Evolutionary conservation across 2,329 filamentous ascomycete species (phyloP).

Genomic region (Lecanicillium sp.): DNA sequence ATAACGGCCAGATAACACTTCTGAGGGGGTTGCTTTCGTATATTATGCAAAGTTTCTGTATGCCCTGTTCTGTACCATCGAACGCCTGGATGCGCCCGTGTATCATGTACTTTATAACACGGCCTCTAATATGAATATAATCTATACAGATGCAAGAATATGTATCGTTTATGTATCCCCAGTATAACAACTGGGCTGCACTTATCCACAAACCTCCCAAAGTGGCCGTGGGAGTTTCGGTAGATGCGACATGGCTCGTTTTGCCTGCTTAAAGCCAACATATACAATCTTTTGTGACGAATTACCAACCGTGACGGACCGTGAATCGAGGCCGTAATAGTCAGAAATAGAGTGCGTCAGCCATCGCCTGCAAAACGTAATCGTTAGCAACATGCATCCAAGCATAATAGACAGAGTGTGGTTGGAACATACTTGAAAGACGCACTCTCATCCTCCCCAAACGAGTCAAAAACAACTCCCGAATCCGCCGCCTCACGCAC

Average conservation of each 20-base stretch:
- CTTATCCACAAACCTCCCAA: conserved; percentile 49
- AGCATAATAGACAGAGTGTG: background rate
- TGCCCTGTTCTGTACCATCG: too few species aligned
- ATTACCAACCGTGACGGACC: conserved; percentile 64
- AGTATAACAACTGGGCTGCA: too few species aligned
- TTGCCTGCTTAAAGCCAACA: conserved; percentile 57
- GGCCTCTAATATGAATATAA: conserved; percentile 1
- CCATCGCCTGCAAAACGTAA: conserved; percentile 60
- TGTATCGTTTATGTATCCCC: background rate
- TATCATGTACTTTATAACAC: conserved; percentile 1
- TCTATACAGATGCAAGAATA: background rate
- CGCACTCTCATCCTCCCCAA: conserved; percentile 65
- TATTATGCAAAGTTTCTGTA: too few species aligned
- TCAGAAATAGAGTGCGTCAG: conserved; percentile 85
- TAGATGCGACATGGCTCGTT: conserved; percentile 16
- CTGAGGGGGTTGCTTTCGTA: too few species aligned
- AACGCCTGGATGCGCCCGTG: too few species aligned
- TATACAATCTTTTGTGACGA: conserved; percentile 74
- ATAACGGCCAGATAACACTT: too few species aligned
- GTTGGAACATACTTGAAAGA: conserved; percentile 70
- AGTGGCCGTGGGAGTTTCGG: conserved; percentile 49
- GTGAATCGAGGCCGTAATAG: conserved; percentile 85
- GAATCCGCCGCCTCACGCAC: conserved; percentile 51
- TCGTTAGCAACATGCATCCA: background rate
- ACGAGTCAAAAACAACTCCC: conserved; percentile 72